Percentiles rank a stretch among this genome's conserved stretches.
Conservation (phyloP, 768 basidiomycete genomes). For the Hydnomerulius pinastri region DNA sequence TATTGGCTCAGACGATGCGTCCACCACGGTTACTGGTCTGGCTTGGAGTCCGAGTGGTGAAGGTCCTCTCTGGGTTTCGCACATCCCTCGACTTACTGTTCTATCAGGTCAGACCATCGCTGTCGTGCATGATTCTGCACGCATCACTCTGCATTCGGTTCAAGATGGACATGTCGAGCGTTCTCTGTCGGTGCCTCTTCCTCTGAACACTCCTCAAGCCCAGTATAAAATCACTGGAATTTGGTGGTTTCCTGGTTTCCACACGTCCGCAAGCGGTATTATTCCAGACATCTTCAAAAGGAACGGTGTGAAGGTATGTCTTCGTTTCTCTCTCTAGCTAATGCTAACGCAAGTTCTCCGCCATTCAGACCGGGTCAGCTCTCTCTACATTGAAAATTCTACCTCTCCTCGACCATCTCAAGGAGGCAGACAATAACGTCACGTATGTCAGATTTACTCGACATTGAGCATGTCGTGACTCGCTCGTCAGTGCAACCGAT, state of each 20-base stretch:
- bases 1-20: constrained; percentile 48
- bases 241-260: constrained; percentile 73
- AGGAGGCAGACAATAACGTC: constrained; percentile 64
- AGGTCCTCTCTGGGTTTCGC: constrained; percentile 10
- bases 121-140: constrained; percentile 67
- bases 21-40: constrained; percentile 54
- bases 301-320: constrained; percentile 59
- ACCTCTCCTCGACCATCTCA: constrained; percentile 70
- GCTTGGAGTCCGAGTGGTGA: constrained; percentile 86
- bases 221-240: constrained; percentile 46
- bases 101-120: constrained; percentile 67
- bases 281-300: constrained; percentile 81
- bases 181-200: constrained; percentile 40
- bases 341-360: constrained; percentile 10
- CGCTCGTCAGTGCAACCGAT: constrained; percentile 62
- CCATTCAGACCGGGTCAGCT: constrained; percentile 72
- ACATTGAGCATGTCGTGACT: constrained; percentile 14
- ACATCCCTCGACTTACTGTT: constrained; percentile 4
- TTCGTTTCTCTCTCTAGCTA: constrained; percentile 1
- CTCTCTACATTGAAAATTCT: constrained; percentile 67
- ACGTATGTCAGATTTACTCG: constrained; percentile 49
- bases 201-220: constrained; percentile 13
- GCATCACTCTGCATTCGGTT: constrained; percentile 71
- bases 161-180: constrained; percentile 70
- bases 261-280: constrained; percentile 35